Evolutionary conservation across 352 stramenopile species (phyloP).

Genomic region (Blastocystis sp.): DNA sequence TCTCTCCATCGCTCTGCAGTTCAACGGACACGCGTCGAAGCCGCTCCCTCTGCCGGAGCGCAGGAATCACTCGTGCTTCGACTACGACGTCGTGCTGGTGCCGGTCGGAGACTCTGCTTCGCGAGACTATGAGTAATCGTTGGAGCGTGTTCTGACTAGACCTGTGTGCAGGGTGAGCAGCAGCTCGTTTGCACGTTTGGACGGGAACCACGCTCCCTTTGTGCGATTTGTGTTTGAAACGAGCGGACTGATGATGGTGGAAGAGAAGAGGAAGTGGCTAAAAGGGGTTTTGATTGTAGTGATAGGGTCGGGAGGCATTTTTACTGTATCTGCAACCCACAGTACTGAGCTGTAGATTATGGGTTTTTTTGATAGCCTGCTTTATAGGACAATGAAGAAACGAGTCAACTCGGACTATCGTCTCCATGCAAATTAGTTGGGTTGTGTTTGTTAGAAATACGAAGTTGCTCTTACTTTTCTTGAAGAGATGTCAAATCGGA

Average conservation of each 20-base stretch:
- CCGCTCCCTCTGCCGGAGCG: neutral
- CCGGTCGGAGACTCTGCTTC: neutral
- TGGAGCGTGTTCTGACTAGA: neutral
- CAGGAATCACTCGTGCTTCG: neutral
- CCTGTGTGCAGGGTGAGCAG: neutral
- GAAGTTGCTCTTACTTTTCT: neutral
- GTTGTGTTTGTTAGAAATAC: constrained; percentile 11
- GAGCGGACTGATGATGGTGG: neutral
- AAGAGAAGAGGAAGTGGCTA: neutral
- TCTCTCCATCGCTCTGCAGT: neutral
- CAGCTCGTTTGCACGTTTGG: neutral
- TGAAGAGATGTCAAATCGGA: constrained; percentile 27
- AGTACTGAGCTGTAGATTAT: neutral
- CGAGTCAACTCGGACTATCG: neutral
- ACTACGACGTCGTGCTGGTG: constrained; percentile 8
- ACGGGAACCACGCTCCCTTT: neutral
- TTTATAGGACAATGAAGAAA: neutral
- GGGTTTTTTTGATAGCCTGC: neutral
- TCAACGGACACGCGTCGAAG: neutral
- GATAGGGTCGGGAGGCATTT: neutral
- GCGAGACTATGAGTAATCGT: neutral
- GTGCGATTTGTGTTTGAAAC: neutral
- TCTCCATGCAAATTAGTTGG: neutral
- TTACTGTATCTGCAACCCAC: neutral
- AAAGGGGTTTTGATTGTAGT: neutral